These are phyloP conservation scores for Lachnellula subtilissima DNA, from an alignment of 2,329 filamentous ascomycete genomes.

Conservation along the genomic window DNA sequence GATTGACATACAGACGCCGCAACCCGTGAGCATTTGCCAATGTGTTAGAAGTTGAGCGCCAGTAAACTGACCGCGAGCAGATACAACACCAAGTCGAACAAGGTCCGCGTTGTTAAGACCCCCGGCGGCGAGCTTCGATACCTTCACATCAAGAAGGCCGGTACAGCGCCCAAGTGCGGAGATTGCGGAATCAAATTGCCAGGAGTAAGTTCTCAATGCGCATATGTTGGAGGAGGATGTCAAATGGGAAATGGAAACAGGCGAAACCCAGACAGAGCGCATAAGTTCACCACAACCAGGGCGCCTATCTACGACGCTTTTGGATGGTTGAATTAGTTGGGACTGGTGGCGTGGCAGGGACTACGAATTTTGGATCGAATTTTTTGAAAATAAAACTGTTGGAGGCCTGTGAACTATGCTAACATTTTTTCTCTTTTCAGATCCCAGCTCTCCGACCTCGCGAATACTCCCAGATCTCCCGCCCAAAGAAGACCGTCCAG, in stretches of 20 bases:
- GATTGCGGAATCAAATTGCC: conserved; percentile 97
- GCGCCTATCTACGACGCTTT: too few species aligned
- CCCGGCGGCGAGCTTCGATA: conserved; percentile 93
- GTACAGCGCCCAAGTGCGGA: conserved; percentile 97
- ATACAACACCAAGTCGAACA: conserved; percentile 99
- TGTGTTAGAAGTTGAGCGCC: background rate
- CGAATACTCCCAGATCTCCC: conserved; percentile 95
- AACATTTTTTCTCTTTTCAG: conserved; percentile 43
- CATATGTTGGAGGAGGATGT: background rate
- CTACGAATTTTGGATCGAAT: too few species aligned
- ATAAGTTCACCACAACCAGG: too few species aligned
- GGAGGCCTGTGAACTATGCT: conserved; percentile 20
- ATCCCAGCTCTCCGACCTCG: conserved; percentile 94
- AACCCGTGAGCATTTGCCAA: conserved; percentile 59
- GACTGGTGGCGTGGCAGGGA: too few species aligned
- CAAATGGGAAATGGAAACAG: background rate
- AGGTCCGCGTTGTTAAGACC: conserved; percentile 92
- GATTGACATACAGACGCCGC: conserved; percentile 56
- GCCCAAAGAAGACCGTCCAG: conserved; percentile 99
- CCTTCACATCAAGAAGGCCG: conserved; percentile 99
- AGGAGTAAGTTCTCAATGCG: conserved; percentile 68
- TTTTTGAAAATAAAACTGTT: too few species aligned
- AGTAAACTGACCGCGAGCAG: conserved; percentile 40
- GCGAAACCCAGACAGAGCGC: background rate
- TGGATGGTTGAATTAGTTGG: too few species aligned